phyloP scores from a whole-genome alignment of 768 basidiomycete genomes.

The Tulasnella sp. region DNA sequence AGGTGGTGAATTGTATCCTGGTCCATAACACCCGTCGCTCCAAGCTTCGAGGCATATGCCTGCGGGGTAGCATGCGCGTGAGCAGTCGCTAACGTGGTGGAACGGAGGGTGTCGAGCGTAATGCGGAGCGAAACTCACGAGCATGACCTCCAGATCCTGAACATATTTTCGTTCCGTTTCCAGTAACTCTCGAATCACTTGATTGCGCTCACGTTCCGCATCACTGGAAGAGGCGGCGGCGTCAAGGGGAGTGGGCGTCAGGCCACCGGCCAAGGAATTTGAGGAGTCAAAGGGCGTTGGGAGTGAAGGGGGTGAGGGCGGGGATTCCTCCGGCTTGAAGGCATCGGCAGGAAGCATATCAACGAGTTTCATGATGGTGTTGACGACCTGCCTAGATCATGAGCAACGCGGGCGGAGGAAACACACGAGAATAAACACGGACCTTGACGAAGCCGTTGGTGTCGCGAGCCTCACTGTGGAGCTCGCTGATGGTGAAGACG shows the following conservation, averaged over 20 bases:
- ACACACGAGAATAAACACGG: constrained; percentile 19
- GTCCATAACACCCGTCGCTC: constrained; percentile 73
- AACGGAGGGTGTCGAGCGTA: background rate
- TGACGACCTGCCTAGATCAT: constrained; percentile 50
- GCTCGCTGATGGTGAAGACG: constrained; percentile 76
- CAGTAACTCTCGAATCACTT: constrained; percentile 77
- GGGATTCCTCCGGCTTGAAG: constrained; percentile 39
- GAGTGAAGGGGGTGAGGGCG: constrained; percentile 31
- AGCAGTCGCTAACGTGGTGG: background rate
- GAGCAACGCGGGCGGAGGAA: background rate
- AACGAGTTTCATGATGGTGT: constrained; percentile 77
- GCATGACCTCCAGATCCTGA: constrained; percentile 90
- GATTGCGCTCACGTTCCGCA: constrained; percentile 50
- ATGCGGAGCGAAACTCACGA: too few relatives aligned
- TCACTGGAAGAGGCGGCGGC: constrained; percentile 27
- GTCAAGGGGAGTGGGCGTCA: constrained; percentile 16
- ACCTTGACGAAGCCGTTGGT: constrained; percentile 96
- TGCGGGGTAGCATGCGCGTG: constrained; percentile 24
- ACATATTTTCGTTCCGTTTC: constrained; percentile 96
- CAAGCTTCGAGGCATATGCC: constrained; percentile 80
- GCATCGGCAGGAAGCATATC: constrained; percentile 55
- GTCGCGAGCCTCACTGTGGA: constrained; percentile 63
- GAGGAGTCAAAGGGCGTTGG: constrained; percentile 16
- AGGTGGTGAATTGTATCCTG: constrained; percentile 92
- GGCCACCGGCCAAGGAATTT: constrained; percentile 12